Conservation (phyloP, 2,329 filamentous ascomycete species). For the Aspergillus uvarum region DNA sequence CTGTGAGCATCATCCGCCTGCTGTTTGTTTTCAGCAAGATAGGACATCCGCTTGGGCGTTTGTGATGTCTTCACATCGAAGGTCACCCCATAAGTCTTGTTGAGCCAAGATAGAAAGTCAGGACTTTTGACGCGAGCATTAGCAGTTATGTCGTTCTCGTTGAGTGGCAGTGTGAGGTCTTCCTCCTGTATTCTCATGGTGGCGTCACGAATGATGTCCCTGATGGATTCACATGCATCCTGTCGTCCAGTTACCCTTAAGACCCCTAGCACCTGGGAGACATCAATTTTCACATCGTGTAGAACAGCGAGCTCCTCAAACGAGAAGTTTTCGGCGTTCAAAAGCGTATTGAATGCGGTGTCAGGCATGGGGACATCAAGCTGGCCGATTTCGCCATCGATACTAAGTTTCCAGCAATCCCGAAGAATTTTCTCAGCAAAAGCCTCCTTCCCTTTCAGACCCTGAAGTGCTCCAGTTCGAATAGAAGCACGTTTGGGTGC, state of each 20-base stretch:
- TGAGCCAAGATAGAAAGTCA: conserved; percentile 36
- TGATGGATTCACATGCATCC: conserved; percentile 34
- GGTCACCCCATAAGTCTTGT: conserved; percentile 31
- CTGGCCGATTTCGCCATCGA: conserved; percentile 37
- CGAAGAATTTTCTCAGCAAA: conserved; percentile 39
- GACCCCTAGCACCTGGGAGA: conserved; percentile 33
- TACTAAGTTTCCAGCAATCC: conserved; percentile 40
- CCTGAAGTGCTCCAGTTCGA: conserved; percentile 22
- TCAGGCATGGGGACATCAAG: conserved; percentile 35
- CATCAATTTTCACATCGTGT: conserved; percentile 38
- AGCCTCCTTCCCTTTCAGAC: conserved; percentile 31
- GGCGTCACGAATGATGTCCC: conserved; percentile 34
- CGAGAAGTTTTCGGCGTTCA: conserved; percentile 35
- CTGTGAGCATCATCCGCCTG: conserved; percentile 36
- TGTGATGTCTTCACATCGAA: conserved; percentile 23
- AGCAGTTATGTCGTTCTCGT: conserved; percentile 6
- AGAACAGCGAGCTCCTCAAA: conserved; percentile 39
- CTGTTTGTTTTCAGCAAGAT: conserved; percentile 33
- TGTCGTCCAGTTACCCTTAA: conserved; percentile 39
- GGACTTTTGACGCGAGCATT: conserved; percentile 22
- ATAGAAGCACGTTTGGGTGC: conserved; percentile 16
- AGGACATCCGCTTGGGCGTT: conserved; percentile 31
- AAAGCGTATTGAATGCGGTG: conserved; percentile 31
- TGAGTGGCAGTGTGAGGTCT: conserved; percentile 22
- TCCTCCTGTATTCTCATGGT: conserved; percentile 31